phyloP scores from a whole-genome alignment of 2,329 filamentous ascomycete genomes.

The Penicillium hordei region DNA sequence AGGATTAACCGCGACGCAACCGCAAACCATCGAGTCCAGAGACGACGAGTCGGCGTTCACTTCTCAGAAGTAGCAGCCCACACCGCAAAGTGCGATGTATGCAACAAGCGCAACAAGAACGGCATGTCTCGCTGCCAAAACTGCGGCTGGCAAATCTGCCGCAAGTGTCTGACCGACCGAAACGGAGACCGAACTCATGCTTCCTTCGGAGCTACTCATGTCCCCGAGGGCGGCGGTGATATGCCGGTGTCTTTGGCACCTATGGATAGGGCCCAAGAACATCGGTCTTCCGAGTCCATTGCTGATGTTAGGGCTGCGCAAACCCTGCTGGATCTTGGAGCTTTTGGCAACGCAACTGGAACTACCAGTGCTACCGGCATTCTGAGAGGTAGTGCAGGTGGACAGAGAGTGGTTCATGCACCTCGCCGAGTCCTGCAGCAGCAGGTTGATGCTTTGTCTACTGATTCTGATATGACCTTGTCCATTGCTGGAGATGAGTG shows the following conservation, averaged over 20 bases:
- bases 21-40: background rate
- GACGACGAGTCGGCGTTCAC: constrained; percentile 4
- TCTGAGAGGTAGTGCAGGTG: background rate
- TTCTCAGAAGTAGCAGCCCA: constrained; percentile 17
- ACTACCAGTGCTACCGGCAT: no score
- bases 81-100: constrained; percentile 18
- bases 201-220: constrained; percentile 7
- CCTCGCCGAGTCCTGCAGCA: background rate
- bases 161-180: constrained; percentile 7
- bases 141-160: constrained; percentile 19
- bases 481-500: background rate
- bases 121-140: constrained; percentile 15
- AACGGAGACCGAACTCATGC: constrained; percentile 11
- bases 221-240: background rate
- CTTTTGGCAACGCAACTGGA: background rate
- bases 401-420: background rate
- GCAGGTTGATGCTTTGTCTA: background rate
- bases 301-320: background rate
- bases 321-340: background rate
- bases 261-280: background rate
- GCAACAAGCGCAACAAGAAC: constrained; percentile 15
- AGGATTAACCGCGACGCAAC: background rate
- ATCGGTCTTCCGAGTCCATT: background rate
- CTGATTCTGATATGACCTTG: background rate
- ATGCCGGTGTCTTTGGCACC: background rate